Evolutionary conservation across 2,329 filamentous ascomycete species (phyloP).

Genomic region (Aspergillus brasiliensis): DNA sequence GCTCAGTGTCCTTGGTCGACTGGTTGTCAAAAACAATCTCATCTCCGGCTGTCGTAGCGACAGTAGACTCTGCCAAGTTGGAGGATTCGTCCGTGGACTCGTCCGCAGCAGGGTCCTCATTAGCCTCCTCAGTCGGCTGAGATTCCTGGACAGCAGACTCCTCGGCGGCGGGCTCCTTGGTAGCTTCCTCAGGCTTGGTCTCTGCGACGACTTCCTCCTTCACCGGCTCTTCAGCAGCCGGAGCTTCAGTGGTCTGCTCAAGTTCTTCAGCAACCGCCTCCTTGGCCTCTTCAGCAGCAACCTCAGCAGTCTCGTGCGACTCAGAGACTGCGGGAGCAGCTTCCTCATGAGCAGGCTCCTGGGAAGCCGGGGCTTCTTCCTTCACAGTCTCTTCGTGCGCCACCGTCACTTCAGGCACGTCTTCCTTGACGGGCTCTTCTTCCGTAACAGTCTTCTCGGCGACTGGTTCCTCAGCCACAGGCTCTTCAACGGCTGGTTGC

Average conservation of each 20-base stretch:
- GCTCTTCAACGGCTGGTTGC: too few species aligned
- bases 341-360: conserved; percentile 4
- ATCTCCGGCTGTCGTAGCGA: neutral
- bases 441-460: neutral
- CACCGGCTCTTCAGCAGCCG: neutral
- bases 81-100: neutral
- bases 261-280: conserved; percentile 5
- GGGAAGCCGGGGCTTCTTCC: neutral
- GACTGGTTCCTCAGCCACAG: neutral
- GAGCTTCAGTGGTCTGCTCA: neutral
- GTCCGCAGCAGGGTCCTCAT: neutral
- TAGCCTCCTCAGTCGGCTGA: neutral
- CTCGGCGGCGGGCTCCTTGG: neutral
- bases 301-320: neutral
- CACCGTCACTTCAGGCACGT: neutral
- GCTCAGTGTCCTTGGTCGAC: neutral
- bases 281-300: neutral
- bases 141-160: neutral
- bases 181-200: neutral
- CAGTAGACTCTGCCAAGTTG: neutral
- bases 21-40: neutral
- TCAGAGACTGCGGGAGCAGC: neutral
- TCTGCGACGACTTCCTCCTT: conserved; percentile 4
- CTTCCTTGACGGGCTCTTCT: neutral
- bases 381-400: neutral